Evolutionary conservation across 2,329 filamentous ascomycete species (phyloP), one percentile per base, ranked within the genome.

Genomic region (Chrysosporium queenslandicum): DNA sequence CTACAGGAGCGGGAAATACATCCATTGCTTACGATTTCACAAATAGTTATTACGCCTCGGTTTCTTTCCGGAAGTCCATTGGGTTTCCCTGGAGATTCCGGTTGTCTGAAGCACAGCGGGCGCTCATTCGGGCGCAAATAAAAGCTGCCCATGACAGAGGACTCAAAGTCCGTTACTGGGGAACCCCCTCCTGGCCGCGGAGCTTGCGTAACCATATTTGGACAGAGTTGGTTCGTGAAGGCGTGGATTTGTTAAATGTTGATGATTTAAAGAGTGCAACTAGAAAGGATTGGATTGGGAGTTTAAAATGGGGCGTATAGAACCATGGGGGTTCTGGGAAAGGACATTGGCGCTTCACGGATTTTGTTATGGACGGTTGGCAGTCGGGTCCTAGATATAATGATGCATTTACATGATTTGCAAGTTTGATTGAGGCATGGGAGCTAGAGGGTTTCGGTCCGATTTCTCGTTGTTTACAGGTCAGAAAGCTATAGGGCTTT

Each of bases 1-100:
- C 45, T 2, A 23, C 16, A 8, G 14, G 7, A 2, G 9, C 29
- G 3, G 18, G 63, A 2, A 67, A 69, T 29, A 60, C 60, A 2
- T 66, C 71, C 25, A 68, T 71, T 56, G 64, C 64, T 0, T 78
- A 75, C 66, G 69, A 73, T 58, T 46, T 60, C 5, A 70, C 70
- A 12, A 81, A 79, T 58, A 79, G 76, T 21, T 79, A 76, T 66
- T 81, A 80, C 62, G 78, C 79, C 14, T 77, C 73, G 4, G 71
- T 74, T 7, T 75, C 74, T 4, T 80, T 81, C 61, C 68, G 64
- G 11, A 61, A 64, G 5, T 64, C 72, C 5, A 68, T 81, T 29
- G 78, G 74, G 1, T 65, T 63, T 47, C 67, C 72, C 6, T 79
- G 76, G 75, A 68, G 69, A 27, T 74, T 77, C 23, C 69, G 65